These are phyloP conservation scores for Pistacia vera DNA, from an alignment of 345 rosid species.

Conservation along the genomic window DNA sequence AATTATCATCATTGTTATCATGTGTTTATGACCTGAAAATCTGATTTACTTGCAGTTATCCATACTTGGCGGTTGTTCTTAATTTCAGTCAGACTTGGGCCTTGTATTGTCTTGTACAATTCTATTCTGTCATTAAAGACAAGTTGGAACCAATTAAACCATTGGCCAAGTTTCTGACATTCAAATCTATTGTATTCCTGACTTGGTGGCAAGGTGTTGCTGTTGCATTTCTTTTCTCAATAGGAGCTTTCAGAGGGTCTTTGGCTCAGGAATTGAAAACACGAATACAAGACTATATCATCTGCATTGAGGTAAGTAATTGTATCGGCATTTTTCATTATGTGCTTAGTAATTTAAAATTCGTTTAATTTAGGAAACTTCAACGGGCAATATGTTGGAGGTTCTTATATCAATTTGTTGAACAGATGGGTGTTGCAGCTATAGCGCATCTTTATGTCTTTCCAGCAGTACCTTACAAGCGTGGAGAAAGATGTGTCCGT, in stretches of 20 bases:
- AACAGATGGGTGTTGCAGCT: constrained; percentile 98
- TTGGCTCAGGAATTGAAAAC: constrained; percentile 91
- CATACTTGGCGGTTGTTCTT: constrained; percentile 92
- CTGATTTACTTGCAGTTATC: constrained; percentile 66
- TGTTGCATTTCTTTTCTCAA: constrained; percentile 88
- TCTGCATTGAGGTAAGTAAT: constrained; percentile 82
- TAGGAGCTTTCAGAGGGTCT: constrained; percentile 84
- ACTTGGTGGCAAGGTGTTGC: constrained; percentile 99
- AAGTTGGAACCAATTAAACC: constrained; percentile 90
- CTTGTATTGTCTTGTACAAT: constrained; percentile 94
- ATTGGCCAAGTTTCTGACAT: constrained; percentile 88
- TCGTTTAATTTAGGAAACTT: constrained; percentile 8
- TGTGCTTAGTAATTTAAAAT: background rate
- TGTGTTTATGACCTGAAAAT: constrained; percentile 14
- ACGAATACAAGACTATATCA: constrained; percentile 91
- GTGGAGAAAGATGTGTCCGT: constrained; percentile 99
- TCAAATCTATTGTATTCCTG: constrained; percentile 95
- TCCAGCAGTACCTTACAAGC: constrained; percentile 92
- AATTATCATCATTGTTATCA: background rate
- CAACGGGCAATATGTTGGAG: constrained; percentile 6
- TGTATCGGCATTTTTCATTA: background rate
- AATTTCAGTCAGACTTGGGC: constrained; percentile 99
- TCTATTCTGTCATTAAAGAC: constrained; percentile 86
- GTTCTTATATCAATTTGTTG: constrained; percentile 22
- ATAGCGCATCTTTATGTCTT: constrained; percentile 92